Base-by-base conservation (phyloP, 2,329 filamentous ascomycete species). In the Elsinoe batatas region DNA sequence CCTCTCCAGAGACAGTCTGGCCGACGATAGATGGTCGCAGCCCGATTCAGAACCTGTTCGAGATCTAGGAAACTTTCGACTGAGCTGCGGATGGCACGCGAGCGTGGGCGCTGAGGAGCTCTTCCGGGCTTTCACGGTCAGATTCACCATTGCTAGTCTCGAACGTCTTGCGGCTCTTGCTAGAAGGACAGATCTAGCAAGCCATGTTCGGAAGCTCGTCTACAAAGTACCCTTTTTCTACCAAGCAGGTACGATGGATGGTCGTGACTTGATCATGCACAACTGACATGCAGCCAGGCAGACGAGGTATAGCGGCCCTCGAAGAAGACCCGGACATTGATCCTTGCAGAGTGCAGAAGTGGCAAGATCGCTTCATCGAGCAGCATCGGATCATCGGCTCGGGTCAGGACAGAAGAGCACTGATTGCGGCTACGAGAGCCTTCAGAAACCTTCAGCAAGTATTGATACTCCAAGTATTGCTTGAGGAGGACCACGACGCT, bases 381-480 rank as follows among this genome's bases (percentile, higher is more conserved):
- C 78, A 80, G 59, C 69, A 69, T 54, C 69, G 73, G 15, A 74
- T 84, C 40, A 68, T 82, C 53, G 66, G 71, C 36, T 72, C 71
- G 2, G 67, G 74, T 50, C 71, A 77, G 58, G 81, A 84, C 61
- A 70, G 75, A 37, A 64, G 67, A 12, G 72, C 79, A 15, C 68
- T 84, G 33, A 77, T 73, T 57, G 73, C 74, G 57, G 80, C 80
- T 15, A 75, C 83, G 59, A 69, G 71, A 33, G 76, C 77, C 1
- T 85, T 86, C 62, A 77, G 74, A 1, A 75, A 76, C 26, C 73
- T 87, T 10, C 79, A 84, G 62, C 79, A 85, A 63, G 76, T 86
- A 51, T 81, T 85, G 58, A 75, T 87, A 12, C 74, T 86, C 22
- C 77, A 80, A 5, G 69, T 85, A 11, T 78, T 81, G 60, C 81